Evolutionary conservation across 1,284 basidiomycete genomes (phyloP), one percentile per base, ranked within the genome.

Genomic region (Ceratobasidium sp.): DNA sequence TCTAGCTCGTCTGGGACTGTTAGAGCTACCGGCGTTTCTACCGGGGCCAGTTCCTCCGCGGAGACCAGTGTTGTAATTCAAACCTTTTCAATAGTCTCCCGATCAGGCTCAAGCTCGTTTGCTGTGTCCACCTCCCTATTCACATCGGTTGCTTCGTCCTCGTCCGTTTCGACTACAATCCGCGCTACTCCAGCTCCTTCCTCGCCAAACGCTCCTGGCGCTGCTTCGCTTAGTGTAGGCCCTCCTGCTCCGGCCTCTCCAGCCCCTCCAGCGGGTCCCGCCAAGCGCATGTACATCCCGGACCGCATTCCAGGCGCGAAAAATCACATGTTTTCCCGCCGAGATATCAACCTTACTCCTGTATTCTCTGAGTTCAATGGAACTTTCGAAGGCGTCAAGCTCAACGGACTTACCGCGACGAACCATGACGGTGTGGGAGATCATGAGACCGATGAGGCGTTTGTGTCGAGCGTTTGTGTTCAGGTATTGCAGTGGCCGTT

Each of bases 401-500:
- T 74, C 28, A 64, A 59, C 3, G 71, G 71, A 20, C 74, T 66
- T 10, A 67, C 54, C 2, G 50, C 40, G 26, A 59, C 23, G 2
- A 52, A 65, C 38, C 62, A 65, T 42, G 73, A 26, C 40, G 73
- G 64, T 59, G 61, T 54, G 62, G 57, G 50, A 65, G 23, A 75
- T 56, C 59, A 62, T 17, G 46, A 74, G 50, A 44, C 61, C 17
- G 68, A 68, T 20, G 77, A 78, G 44, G 77, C 77, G 33, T 71
- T 78, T 48, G 38, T 78, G 13, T 69, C 59, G 33, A 77, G 38
- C 33, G 65, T 61, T 12, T 80, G 79, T 61, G 79, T 80, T 1
- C n/a, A 61, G 17, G 68, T 77, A 6, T 64, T 80, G 17, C 70
- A 67, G 66, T 80, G 79, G 79, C 79, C 79, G 13, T 42, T 80